A percentile compares a stretch with the other conserved stretches of the same genome.
phyloP scores from a whole-genome alignment of 805 yeast genomes.

The Metschnikowia rubicola region DNA sequence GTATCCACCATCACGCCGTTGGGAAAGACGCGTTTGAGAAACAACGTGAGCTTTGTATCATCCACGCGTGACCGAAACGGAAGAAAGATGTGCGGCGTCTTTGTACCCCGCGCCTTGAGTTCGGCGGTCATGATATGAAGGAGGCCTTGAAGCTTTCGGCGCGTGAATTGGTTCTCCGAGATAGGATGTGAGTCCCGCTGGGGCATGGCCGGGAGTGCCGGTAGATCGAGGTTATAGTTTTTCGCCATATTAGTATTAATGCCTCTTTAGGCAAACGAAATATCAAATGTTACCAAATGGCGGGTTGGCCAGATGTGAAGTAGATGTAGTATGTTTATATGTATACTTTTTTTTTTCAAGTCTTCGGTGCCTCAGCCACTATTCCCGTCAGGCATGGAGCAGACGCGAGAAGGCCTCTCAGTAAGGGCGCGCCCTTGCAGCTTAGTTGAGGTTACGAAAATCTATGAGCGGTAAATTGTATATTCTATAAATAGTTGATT shows the following conservation, averaged over 20 bases:
- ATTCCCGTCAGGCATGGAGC: too few species aligned
- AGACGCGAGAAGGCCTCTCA: too few species aligned
- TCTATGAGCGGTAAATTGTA: too few species aligned
- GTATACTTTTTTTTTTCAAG: too few species aligned
- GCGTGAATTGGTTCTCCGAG: conserved; percentile 43
- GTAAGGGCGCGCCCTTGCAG: too few species aligned
- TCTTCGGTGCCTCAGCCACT: too few species aligned
- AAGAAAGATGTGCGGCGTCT: conserved; percentile 68
- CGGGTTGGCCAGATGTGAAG: too few species aligned
- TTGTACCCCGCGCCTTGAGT: conserved; percentile 55
- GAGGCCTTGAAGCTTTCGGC: conserved; percentile 63
- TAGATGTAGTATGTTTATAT: too few species aligned
- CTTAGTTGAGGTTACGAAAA: too few species aligned
- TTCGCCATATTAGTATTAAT: background rate
- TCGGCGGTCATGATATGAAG: conserved; percentile 72
- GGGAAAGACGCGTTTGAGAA: conserved; percentile 59
- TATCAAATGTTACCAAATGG: too few species aligned
- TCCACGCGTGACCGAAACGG: conserved; percentile 74
- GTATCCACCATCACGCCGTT: conserved; percentile 43
- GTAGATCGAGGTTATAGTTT: conserved; percentile 14
- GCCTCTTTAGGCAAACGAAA: too few species aligned
- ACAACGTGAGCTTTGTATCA: conserved; percentile 54
- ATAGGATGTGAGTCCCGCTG: conserved; percentile 10
- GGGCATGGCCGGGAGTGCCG: conserved; percentile 12
- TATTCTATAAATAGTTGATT: too few species aligned